A percentile compares a stretch with the other conserved stretches of the same genome.
phyloP scores from a whole-genome alignment of 345 rosid species.

The Acer saccharum region DNA sequence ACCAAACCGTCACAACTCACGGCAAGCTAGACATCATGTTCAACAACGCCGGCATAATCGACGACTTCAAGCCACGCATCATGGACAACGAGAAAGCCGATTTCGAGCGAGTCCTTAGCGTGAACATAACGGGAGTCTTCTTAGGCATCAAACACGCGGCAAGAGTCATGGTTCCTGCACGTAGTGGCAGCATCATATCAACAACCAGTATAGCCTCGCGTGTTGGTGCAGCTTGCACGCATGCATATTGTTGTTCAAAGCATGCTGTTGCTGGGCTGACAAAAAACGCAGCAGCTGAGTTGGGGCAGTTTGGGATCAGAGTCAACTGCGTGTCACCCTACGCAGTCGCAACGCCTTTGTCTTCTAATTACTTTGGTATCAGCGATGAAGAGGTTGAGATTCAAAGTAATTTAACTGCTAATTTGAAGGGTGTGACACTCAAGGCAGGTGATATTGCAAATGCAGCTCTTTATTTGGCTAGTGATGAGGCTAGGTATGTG shows the following conservation, averaged over 20 bases:
- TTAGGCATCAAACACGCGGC: conserved; percentile 42
- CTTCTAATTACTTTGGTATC: not conserved
- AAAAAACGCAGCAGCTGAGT: conserved; percentile 26
- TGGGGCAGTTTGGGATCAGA: conserved; percentile 31
- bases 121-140: conserved; percentile 32
- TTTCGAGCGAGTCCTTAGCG: conserved; percentile 24
- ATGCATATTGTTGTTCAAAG: conserved; percentile 45
- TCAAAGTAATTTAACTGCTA: not conserved
- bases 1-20: conserved; percentile 31
- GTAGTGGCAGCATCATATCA: conserved; percentile 41
- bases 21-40: conserved; percentile 51
- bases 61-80: conserved; percentile 30
- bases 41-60: conserved; percentile 46
- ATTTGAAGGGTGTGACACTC: conserved; percentile 24
- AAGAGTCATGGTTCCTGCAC: conserved; percentile 38
- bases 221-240: conserved; percentile 24
- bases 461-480: conserved; percentile 32
- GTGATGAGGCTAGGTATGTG: conserved; percentile 30
- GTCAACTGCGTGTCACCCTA: conserved; percentile 32
- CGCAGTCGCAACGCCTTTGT: not conserved
- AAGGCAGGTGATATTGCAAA: conserved; percentile 24
- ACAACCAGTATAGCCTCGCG: conserved; percentile 35
- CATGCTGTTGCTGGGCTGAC: conserved; percentile 23
- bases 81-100: conserved; percentile 25
- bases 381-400: not conserved